phyloP scores from a whole-genome alignment of 306 rosid genomes.

The Casuarina cunninghamiana region DNA sequence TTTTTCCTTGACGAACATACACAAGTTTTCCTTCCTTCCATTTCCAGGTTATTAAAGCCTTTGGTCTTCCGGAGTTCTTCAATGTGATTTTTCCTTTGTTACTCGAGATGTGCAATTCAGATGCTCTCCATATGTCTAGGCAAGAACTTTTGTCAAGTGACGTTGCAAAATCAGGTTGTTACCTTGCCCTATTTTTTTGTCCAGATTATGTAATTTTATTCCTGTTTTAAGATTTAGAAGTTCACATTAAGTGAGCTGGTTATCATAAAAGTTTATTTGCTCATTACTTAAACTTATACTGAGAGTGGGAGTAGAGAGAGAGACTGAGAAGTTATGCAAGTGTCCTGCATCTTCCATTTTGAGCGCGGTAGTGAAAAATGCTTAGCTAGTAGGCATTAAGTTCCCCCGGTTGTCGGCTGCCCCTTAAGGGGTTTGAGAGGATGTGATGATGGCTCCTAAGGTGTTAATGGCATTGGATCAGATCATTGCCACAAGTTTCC shows the following conservation, averaged over 20 bases:
- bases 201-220: conserved; percentile 13
- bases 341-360: not conserved
- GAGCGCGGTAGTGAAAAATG: not conserved
- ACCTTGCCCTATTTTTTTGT: conserved; percentile 22
- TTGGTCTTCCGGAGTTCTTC: conserved; percentile 80
- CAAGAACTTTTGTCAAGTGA: conserved; percentile 51
- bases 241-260: not conserved
- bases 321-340: not conserved
- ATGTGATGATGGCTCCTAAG: not conserved
- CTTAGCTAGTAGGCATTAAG: not conserved
- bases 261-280: not conserved
- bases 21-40: conserved; percentile 22
- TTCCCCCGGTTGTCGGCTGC: not conserved
- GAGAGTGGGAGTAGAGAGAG: too few species aligned
- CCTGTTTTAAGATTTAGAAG: not conserved
- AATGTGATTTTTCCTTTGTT: conserved; percentile 63
- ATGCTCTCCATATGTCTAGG: conserved; percentile 36
- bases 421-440: not conserved
- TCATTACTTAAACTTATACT: not conserved
- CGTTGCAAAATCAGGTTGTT: conserved; percentile 62
- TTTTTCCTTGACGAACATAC: conserved; percentile 15
- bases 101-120: conserved; percentile 58
- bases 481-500: not conserved
- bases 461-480: not conserved
- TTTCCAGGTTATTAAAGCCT: conserved; percentile 85